Evolutionary conservation across 768 basidiomycete species (phyloP).

Genomic region (Clitopilus passeckerianus): DNA sequence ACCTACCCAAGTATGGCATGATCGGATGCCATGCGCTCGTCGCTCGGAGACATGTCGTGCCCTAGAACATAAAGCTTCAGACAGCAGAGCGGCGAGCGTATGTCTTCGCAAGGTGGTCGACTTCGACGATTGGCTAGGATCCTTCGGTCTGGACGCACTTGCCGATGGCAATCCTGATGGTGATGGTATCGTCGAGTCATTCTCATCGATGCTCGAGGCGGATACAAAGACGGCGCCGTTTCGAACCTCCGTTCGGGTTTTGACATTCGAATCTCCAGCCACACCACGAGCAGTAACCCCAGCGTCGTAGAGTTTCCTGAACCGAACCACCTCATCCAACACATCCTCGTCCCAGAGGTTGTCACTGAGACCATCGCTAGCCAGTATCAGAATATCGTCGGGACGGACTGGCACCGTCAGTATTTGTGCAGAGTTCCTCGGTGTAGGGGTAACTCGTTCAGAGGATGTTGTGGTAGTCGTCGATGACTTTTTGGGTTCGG

Average conservation of each 20-base stretch:
- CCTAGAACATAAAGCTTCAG: conserved; percentile 77
- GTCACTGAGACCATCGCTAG: conserved; percentile 78
- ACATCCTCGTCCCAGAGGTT: conserved; percentile 90
- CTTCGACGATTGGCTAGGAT: not conserved
- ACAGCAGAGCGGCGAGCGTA: conserved; percentile 64
- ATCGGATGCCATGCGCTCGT: conserved; percentile 4
- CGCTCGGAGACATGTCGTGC: conserved; percentile 67
- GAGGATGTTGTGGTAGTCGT: conserved; percentile 6
- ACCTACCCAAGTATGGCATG: conserved; percentile 8
- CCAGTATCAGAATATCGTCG: conserved; percentile 77
- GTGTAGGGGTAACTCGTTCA: conserved; percentile 6
- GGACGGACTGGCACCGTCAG: conserved; percentile 64
- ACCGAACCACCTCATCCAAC: conserved; percentile 70
- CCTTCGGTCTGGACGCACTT: not conserved
- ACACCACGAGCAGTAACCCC: conserved; percentile 4
- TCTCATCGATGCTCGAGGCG: not conserved
- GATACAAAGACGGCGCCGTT: not conserved
- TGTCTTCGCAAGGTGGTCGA: conserved; percentile 33
- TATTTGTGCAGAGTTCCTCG: conserved; percentile 55
- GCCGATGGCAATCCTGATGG: not conserved
- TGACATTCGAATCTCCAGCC: conserved; percentile 1
- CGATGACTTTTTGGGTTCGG: conserved; percentile 4
- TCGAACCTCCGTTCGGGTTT: not conserved
- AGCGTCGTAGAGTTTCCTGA: conserved; percentile 25
- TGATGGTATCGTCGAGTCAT: not conserved